These are phyloP conservation scores for Drechslera avenae DNA, from an alignment of 2,329 filamentous ascomycete genomes.

Conservation along the genomic window DNA sequence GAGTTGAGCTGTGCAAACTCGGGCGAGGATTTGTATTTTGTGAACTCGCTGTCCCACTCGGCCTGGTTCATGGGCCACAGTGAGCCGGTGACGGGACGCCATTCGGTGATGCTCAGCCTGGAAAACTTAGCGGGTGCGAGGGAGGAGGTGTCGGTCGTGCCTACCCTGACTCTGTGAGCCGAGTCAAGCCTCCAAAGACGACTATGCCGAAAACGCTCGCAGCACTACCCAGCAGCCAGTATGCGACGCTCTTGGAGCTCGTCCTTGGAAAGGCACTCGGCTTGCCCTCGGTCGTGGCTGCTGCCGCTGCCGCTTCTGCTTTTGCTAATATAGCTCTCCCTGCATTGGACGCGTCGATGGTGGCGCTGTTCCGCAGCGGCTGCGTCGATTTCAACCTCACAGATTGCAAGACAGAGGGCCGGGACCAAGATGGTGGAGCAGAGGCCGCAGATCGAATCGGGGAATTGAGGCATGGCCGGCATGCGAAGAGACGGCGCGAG, in stretches of 20 bases:
- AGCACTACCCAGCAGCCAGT: constrained; percentile 91
- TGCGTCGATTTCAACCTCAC: constrained; percentile 46
- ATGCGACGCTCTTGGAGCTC: constrained; percentile 78
- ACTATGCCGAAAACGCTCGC: constrained; percentile 96
- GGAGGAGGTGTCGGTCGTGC: constrained; percentile 20
- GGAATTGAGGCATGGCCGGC: constrained; percentile 39
- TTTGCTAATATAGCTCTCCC: constrained; percentile 20
- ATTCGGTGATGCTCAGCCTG: constrained; percentile 97
- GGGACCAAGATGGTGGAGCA: constrained; percentile 23
- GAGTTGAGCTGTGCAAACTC: constrained; percentile 93
- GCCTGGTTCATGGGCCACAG: constrained; percentile 76
- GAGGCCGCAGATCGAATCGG: constrained; percentile 29
- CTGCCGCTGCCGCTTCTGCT: too few relatives aligned
- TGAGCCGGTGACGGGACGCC: constrained; percentile 93
- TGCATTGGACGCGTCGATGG: constrained; percentile 19
- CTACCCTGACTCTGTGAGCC: constrained; percentile 94
- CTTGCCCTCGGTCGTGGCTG: constrained; percentile 12
- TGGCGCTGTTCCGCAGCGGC: constrained; percentile 31
- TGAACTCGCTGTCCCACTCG: constrained; percentile 92
- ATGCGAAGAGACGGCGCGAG: constrained; percentile 44
- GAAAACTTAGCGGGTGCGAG: constrained; percentile 20
- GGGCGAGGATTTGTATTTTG: constrained; percentile 88
- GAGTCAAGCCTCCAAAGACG: constrained; percentile 89
- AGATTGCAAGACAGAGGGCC: constrained; percentile 35
- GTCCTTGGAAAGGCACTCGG: constrained; percentile 60